These are phyloP conservation scores for Calocera cornea DNA, from an alignment of 768 basidiomycete genomes.

Conservation along the genomic window DNA sequence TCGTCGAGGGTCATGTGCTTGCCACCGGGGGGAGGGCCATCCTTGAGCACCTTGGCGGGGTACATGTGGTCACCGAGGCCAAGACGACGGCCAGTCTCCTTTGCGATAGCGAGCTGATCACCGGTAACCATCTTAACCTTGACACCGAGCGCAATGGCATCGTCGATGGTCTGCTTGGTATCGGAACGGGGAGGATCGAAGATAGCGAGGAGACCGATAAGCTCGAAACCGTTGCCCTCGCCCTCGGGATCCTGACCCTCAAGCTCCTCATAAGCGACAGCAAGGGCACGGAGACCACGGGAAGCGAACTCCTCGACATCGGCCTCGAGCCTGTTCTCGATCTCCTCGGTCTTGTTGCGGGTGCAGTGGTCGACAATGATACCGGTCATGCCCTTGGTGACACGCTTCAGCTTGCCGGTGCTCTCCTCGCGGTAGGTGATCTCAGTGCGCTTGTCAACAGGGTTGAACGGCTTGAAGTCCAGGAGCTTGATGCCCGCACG, in stretches of 20 bases:
- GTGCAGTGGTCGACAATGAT: conserved; percentile 95
- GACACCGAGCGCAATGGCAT: conserved; percentile 89
- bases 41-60: conserved; percentile 96
- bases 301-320: conserved; percentile 93
- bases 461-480: conserved; percentile 99
- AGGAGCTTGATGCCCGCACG: conserved; percentile 89
- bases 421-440: conserved; percentile 93
- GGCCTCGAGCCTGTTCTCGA: conserved; percentile 80
- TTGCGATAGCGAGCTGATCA: conserved; percentile 98
- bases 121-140: conserved; percentile 99
- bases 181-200: conserved; percentile 96
- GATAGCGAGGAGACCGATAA: conserved; percentile 93
- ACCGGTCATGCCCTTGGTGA: conserved; percentile 99
- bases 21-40: conserved; percentile 77
- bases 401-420: conserved; percentile 92
- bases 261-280: conserved; percentile 89
- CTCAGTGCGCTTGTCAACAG: conserved; percentile 97
- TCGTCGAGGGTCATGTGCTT: conserved; percentile 78
- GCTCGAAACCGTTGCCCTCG: conserved; percentile 93
- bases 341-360: conserved; percentile 88
- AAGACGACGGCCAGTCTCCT: conserved; percentile 96
- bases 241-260: conserved; percentile 68
- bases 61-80: conserved; percentile 99
- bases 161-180: conserved; percentile 98
- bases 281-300: conserved; percentile 95